Conservation (phyloP, 345 rosid species). For the Barbarea vulgaris region DNA sequence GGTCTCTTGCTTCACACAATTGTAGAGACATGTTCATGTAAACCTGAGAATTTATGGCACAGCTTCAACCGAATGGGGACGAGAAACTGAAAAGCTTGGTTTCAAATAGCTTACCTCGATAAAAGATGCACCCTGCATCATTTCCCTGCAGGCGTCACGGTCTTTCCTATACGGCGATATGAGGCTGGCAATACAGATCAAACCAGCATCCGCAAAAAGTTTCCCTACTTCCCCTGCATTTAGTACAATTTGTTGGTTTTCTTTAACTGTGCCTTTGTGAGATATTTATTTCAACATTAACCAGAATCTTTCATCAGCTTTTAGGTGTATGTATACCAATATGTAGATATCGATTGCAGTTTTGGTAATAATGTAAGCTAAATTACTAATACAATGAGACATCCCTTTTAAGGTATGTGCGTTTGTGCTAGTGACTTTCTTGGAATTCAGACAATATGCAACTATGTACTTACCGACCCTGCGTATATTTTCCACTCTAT, state of each 20-base stretch:
- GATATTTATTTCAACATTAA: background rate
- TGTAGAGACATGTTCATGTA: slow-evolving; percentile 85
- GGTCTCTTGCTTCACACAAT: slow-evolving; percentile 86
- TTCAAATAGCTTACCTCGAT: slow-evolving; percentile 62
- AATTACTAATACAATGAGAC: background rate
- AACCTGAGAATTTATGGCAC: slow-evolving; percentile 67
- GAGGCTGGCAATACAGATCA: slow-evolving; percentile 87
- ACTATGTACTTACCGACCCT: slow-evolving; percentile 74
- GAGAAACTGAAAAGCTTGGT: slow-evolving; percentile 1
- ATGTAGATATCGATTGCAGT: background rate
- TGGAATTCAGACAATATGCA: background rate
- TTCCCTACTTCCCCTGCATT: slow-evolving; percentile 84
- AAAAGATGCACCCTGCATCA: slow-evolving; percentile 65
- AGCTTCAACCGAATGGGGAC: slow-evolving; percentile 10
- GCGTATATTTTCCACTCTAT: slow-evolving; percentile 87
- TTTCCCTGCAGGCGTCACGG: slow-evolving; percentile 81
- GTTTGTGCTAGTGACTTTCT: background rate
- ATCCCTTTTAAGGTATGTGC: background rate
- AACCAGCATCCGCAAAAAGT: slow-evolving; percentile 91
- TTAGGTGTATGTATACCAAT: background rate
- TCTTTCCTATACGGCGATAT: slow-evolving; percentile 92
- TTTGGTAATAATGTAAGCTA: background rate
- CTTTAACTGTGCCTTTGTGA: background rate
- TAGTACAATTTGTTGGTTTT: background rate
- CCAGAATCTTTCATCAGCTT: background rate